A percentile compares a stretch with the other conserved stretches of the same genome.
These are phyloP conservation scores for Clathrus columnatus DNA, from an alignment of 768 basidiomycete genomes.

Conservation along the genomic window DNA sequence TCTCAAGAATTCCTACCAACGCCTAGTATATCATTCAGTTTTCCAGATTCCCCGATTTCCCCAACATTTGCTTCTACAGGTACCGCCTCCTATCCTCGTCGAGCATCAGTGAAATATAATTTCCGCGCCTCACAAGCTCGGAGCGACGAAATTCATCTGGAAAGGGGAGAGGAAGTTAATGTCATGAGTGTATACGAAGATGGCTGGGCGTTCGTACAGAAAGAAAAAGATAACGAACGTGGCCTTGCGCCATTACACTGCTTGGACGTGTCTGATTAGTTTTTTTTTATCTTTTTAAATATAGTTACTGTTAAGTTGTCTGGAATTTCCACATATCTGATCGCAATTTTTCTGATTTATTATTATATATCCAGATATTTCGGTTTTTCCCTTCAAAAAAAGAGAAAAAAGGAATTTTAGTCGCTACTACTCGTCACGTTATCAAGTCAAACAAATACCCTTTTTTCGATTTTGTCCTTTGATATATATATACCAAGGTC, in stretches of 20 bases:
- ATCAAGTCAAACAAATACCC: not conserved
- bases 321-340: too few species aligned
- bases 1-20: not conserved
- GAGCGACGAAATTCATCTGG: slow-evolving; percentile 49
- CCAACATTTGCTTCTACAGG: slow-evolving; percentile 4
- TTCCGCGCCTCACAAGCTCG: not conserved
- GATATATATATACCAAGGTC: too few species aligned
- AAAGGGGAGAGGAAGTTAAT: slow-evolving; percentile 41
- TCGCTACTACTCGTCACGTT: not conserved
- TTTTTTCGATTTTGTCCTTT: too few species aligned
- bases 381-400: not conserved
- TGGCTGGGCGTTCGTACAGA: slow-evolving; percentile 62
- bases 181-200: slow-evolving; percentile 54
- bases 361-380: too few species aligned
- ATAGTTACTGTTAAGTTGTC: too few species aligned
- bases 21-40: slow-evolving; percentile 1
- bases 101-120: not conserved
- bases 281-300: too few species aligned
- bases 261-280: slow-evolving; percentile 29
- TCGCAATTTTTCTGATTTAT: too few species aligned
- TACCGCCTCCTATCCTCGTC: slow-evolving; percentile 6
- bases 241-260: slow-evolving; percentile 62
- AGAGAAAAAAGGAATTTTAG: not conserved
- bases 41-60: slow-evolving; percentile 8
- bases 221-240: slow-evolving; percentile 22